Evolutionary conservation across 139 green algal species (phyloP).

Genomic region (Picochlorum costavermella): DNA sequence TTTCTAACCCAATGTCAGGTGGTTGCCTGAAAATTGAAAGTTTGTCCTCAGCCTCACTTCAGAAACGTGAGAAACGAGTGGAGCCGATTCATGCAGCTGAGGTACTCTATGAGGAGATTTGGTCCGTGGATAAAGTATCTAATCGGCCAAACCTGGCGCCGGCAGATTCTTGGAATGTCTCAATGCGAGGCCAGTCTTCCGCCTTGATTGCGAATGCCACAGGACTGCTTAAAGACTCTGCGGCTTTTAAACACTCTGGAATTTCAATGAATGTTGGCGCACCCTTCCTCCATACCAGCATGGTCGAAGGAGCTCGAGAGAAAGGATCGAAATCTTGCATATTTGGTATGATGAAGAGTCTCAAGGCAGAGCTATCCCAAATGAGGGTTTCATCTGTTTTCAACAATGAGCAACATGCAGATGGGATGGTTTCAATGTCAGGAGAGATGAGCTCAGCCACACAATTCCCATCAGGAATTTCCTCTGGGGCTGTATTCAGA

Average conservation of each 20-base stretch:
- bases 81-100: constrained; percentile 6
- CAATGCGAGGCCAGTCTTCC: background rate
- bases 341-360: constrained; percentile 4
- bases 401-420: background rate
- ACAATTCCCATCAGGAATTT: constrained; percentile 9
- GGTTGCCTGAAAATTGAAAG: constrained; percentile 4
- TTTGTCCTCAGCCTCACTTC: background rate
- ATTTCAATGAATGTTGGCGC: background rate
- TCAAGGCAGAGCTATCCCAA: background rate
- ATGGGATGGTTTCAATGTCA: too few species aligned
- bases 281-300: background rate
- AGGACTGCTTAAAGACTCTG: background rate
- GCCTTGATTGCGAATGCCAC: constrained; percentile 1
- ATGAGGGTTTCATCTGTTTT: background rate
- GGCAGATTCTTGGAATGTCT: background rate
- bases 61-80: background rate
- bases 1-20: background rate
- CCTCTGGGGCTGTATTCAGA: background rate
- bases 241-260: background rate
- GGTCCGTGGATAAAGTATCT: constrained; percentile 11
- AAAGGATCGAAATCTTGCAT: background rate
- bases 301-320: background rate
- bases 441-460: background rate
- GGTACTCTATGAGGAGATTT: constrained; percentile 23
- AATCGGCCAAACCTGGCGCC: background rate